A percentile compares a stretch with the other conserved stretches of the same genome.
Evolutionary conservation across 2,329 filamentous ascomycete genomes (phyloP).

Genomic region (Aspergillus fructus): DNA sequence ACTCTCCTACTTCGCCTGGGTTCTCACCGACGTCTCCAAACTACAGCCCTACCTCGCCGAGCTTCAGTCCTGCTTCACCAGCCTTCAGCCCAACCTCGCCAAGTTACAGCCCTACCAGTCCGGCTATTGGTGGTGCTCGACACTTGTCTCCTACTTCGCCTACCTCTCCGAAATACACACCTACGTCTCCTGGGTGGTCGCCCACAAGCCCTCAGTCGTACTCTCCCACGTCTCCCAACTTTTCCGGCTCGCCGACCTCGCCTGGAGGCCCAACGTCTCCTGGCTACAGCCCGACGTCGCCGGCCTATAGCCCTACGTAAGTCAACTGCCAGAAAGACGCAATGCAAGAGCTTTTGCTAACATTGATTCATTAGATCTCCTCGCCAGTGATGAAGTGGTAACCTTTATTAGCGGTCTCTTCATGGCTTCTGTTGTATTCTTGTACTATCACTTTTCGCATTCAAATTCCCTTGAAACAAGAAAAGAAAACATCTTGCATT

Average conservation of each 20-base stretch:
- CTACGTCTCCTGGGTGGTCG: constrained; percentile 54
- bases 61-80: constrained; percentile 52
- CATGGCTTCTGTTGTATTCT: constrained; percentile 29
- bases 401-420: constrained; percentile 20
- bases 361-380: constrained; percentile 35
- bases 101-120: constrained; percentile 57
- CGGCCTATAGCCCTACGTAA: constrained; percentile 45
- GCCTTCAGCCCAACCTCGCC: constrained; percentile 59
- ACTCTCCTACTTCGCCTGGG: constrained; percentile 56
- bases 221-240: constrained; percentile 52
- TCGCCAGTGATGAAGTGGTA: constrained; percentile 40
- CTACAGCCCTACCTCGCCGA: constrained; percentile 61
- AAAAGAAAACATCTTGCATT: constrained; percentile 39
- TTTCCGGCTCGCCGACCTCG: constrained; percentile 47
- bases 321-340: constrained; percentile 15
- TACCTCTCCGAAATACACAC: constrained; percentile 55
- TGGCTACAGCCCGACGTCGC: constrained; percentile 46
- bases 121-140: constrained; percentile 44
- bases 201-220: constrained; percentile 49
- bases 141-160: constrained; percentile 48
- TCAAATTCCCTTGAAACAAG: constrained; percentile 18
- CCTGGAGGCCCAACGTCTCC: constrained; percentile 42
- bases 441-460: constrained; percentile 40
- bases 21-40: constrained; percentile 60
- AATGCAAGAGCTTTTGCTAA: not conserved